Evolutionary conservation across 345 rosid genomes (phyloP), one percentile per base, ranked within the genome.

Genomic region (Pistacia vera): DNA sequence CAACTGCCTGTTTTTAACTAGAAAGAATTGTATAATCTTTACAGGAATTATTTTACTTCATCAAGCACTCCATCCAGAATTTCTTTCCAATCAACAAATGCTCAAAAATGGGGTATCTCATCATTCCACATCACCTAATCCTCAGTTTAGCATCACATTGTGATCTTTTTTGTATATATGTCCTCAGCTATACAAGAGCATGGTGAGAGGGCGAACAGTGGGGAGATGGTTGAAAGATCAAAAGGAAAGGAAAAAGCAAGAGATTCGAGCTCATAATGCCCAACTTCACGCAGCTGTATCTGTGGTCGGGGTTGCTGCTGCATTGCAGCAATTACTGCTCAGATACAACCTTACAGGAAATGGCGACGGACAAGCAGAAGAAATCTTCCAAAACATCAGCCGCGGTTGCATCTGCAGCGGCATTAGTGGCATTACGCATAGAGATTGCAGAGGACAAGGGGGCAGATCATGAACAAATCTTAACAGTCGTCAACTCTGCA

Each of bases 271-370:
- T 60, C 95, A 92, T 58, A 93, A 90, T 59, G 97, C 98, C 7
- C 94, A 91, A 75, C 76, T 93, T 38, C 97, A 93, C 56, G 97
- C 98, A 5, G 97, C 98, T 3, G 89, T 95, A 20, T 91, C 98
- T n/a, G 97, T 95, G 30, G 98, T 92, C 3, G 98, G 95, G 52
- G 95, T 95, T 66, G 97, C 97, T 48, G 94, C 98, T 5, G 97
- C 4, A 87, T 95, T 25, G 98, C 98, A 1, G 91, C 97, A 25
- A 75, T 83, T 17, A 84, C 97, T 2, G 92, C 52, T 83, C 97
- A 51, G 84, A 81, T 35, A 89, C 89, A 1, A 80, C 87, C 57
- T 75, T 83, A 22, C 77, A 80, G 0, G 86, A 87, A 76, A 74
- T 82, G 63, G 66, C 82, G 36, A 79, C 85, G 22, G 33, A 35